A percentile compares a stretch with the other conserved stretches of the same genome.
Evolutionary conservation across 225 moss, liverwort and hornwort genomes (phyloP).

Genomic region (Physcomitrellopsis africana): DNA sequence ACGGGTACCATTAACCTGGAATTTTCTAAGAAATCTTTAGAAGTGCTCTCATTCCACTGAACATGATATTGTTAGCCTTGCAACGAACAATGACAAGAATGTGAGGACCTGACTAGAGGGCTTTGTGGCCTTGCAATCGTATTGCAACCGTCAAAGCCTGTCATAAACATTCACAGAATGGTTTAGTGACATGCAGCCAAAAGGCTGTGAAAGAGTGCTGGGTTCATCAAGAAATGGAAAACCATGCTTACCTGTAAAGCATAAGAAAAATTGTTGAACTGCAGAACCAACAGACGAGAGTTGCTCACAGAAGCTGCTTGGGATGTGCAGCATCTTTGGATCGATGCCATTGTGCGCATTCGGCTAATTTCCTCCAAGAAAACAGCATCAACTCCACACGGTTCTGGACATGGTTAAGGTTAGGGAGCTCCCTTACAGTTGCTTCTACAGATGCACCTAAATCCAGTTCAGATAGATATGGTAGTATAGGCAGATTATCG

Average conservation of each 20-base stretch:
- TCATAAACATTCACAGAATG: neutral
- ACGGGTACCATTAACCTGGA: slow-evolving; percentile 33
- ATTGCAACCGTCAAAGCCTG: too few species aligned
- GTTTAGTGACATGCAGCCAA: neutral
- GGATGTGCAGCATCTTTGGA: slow-evolving; percentile 40
- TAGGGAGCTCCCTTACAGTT: too few species aligned
- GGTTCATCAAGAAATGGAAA: neutral
- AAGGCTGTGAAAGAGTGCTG: too few species aligned
- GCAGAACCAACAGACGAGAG: slow-evolving; percentile 34
- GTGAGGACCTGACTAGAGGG: too few species aligned
- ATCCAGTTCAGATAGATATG: too few species aligned
- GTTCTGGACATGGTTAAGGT: slow-evolving; percentile 22
- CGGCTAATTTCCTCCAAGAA: slow-evolving; percentile 24
- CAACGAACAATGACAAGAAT: too few species aligned
- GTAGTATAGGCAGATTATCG: too few species aligned
- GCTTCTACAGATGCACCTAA: too few species aligned
- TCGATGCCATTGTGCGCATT: slow-evolving; percentile 45
- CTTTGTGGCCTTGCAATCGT: too few species aligned
- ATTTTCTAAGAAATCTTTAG: neutral
- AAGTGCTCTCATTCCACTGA: neutral
- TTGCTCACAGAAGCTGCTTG: slow-evolving; percentile 31
- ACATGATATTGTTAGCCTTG: too few species aligned
- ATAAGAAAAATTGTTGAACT: slow-evolving; percentile 23
- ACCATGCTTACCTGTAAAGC: slow-evolving; percentile 32
- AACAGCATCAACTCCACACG: slow-evolving; percentile 27